Base-by-base conservation (phyloP, 2,329 filamentous ascomycete genomes). In the Fusarium penzigii region DNA sequence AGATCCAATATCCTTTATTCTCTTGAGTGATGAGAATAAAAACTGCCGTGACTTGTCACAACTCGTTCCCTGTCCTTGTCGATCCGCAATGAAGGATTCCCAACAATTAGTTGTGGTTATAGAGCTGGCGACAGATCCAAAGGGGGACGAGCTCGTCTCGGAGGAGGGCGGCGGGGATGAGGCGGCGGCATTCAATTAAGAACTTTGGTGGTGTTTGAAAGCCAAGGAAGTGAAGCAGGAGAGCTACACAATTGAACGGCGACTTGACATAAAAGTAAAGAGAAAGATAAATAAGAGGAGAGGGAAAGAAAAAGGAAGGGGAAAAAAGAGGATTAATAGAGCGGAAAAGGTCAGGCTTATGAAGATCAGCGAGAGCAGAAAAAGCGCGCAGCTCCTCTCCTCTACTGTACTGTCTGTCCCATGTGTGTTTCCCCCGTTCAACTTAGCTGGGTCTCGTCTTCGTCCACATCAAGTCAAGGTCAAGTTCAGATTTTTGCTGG, bases 361-460 rank as follows among this genome's bases (percentile, higher is more conserved):
- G 29, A 32, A 44, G 56, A 14, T 29, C 38, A 52, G n/a, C 36
- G 49, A 60, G 25, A 17, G 20, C 25, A 45, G 51, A 47, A 64
- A 64, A 65, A 65, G 60, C 59, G 62, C 62, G 62, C 62, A 64
- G 55, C 59, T 63, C 44, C 29, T 61, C 58, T 63, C n/a, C n/a
- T n/a, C n/a, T n/a, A n/a, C n/a, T n/a, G n/a, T 32, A 32, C 29
- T 32, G 29, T 32, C 29, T 32, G 29, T 32, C 6, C 29, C 29
- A 7, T 64, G 63, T 59, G 57, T 64, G 61, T 50, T 49, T 51
- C 46, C 51, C 52, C 46, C 20, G 57, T 32, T 32, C 55, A 51
- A 59, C 51, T 52, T 49, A 51, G 49, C 57, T 59, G 47, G 52
- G 44, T 51, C 55, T 44, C 53, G 55, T 52, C 63, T 51, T 49